Evolutionary conservation across 2,329 filamentous ascomycete genomes (phyloP).

Genomic region (Penicillium crustosum): DNA sequence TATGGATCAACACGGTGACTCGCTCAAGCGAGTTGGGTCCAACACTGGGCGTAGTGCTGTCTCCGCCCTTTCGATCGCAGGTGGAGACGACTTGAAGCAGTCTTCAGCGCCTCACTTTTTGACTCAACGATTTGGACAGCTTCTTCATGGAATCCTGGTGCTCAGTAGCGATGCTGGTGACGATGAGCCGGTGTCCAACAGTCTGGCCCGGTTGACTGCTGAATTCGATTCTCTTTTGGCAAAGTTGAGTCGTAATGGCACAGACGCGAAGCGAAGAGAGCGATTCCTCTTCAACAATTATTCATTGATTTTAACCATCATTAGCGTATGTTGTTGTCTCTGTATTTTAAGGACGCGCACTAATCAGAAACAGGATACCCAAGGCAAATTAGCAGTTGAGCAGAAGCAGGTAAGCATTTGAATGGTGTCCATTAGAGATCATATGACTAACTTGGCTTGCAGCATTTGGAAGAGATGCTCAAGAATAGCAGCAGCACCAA

Average conservation of each 20-base stretch:
- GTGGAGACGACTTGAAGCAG: constrained; percentile 45
- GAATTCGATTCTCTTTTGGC: constrained; percentile 83
- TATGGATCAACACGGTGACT: constrained; percentile 91
- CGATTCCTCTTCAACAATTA: constrained; percentile 96
- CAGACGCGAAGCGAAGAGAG: constrained; percentile 76
- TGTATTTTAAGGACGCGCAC: not conserved
- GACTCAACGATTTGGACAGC: constrained; percentile 93
- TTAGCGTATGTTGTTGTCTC: constrained; percentile 57
- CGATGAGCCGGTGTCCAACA: constrained; percentile 86
- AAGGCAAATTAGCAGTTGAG: constrained; percentile 59
- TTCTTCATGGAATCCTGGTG: constrained; percentile 78
- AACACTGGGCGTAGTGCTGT: constrained; percentile 50
- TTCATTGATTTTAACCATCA: constrained; percentile 88
- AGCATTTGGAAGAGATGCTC: constrained; percentile 45
- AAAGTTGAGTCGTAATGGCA: constrained; percentile 72
- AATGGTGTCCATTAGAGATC: not conserved
- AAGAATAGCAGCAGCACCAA: constrained; percentile 37
- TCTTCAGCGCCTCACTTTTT: constrained; percentile 76
- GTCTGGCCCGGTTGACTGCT: constrained; percentile 70
- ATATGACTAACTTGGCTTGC: not conserved
- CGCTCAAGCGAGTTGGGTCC: constrained; percentile 62
- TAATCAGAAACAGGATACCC: constrained; percentile 41
- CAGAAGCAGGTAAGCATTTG: constrained; percentile 56
- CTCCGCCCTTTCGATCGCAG: constrained; percentile 56
- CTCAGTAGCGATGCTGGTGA: constrained; percentile 89